Percentiles rank a stretch among this genome's conserved stretches.
Evolutionary conservation across 129 eudicot species (phyloP).

Genomic region (Gnaphalium uliginosum): DNA sequence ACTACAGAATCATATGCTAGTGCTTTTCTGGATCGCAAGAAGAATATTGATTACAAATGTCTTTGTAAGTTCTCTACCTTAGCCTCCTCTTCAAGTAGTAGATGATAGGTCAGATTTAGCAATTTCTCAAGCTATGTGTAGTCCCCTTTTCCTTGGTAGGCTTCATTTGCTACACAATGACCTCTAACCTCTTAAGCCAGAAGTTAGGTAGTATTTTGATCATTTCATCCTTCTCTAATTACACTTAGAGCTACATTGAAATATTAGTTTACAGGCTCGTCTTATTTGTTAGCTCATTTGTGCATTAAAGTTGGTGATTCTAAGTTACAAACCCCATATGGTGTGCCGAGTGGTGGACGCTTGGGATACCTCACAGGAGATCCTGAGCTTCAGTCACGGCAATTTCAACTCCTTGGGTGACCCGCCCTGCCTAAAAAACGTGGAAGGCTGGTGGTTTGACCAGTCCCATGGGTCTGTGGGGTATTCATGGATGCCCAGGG

Average conservation of each 20-base stretch:
- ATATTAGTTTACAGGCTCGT: background rate
- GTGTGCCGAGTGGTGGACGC: too few species aligned
- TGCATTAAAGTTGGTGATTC: background rate
- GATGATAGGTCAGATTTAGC: background rate
- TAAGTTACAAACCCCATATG: background rate
- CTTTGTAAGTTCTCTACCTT: slow-evolving; percentile 50
- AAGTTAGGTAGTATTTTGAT: background rate
- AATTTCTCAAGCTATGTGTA: slow-evolving; percentile 1
- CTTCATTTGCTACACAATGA: background rate
- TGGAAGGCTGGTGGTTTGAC: too few species aligned
- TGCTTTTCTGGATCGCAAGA: slow-evolving; percentile 62
- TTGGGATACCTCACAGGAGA: too few species aligned
- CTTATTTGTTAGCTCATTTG: background rate
- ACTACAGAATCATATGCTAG: slow-evolving; percentile 66
- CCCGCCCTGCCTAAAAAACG: too few species aligned
- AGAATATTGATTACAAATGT: slow-evolving; percentile 55
- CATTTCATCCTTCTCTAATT: background rate
- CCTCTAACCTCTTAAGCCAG: background rate
- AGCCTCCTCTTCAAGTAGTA: background rate
- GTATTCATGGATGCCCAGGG: too few species aligned
- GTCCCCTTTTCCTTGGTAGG: background rate
- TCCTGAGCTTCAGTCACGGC: too few species aligned
- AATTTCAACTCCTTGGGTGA: too few species aligned
- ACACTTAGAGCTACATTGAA: background rate
- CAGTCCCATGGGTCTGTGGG: too few species aligned